Conservation (phyloP, 2,329 filamentous ascomycete genomes). For the Fusarium decemcellulare region DNA sequence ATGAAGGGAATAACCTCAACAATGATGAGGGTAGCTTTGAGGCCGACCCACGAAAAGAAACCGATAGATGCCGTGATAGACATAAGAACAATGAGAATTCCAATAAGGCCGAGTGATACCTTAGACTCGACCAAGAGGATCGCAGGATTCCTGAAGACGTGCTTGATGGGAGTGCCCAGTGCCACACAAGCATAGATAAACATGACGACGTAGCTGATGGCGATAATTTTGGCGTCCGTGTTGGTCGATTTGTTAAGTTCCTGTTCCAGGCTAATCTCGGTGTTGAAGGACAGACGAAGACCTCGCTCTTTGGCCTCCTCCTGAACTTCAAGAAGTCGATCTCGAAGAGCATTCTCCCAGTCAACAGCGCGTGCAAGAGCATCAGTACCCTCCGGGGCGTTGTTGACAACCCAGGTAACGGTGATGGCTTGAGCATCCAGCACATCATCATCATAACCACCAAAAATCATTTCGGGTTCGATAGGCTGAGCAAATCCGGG, state of each 20-base stretch:
- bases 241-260: slow-evolving; percentile 99
- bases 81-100: slow-evolving; percentile 97
- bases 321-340: slow-evolving; percentile 82
- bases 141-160: slow-evolving; percentile 85
- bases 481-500: slow-evolving; percentile 92
- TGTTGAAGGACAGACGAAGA: slow-evolving; percentile 91
- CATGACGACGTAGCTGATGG: slow-evolving; percentile 98
- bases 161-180: slow-evolving; percentile 85
- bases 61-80: slow-evolving; percentile 96
- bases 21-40: slow-evolving; percentile 97
- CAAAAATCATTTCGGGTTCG: slow-evolving; percentile 87
- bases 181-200: slow-evolving; percentile 97
- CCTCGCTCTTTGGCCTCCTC: slow-evolving; percentile 83
- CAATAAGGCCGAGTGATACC: slow-evolving; percentile 93
- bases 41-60: slow-evolving; percentile 89
- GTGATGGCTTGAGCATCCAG: slow-evolving; percentile 85
- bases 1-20: slow-evolving; percentile 99
- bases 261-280: slow-evolving; percentile 94
- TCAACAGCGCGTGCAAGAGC: slow-evolving; percentile 84
- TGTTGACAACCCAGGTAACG: slow-evolving; percentile 95
- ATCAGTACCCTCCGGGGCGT: slow-evolving; percentile 80
- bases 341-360: slow-evolving; percentile 87
- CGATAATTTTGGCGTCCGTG: slow-evolving; percentile 96
- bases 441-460: slow-evolving; percentile 80
- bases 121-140: slow-evolving; percentile 95